Conservation (phyloP, 2,329 filamentous ascomycete genomes). For the Diaporthe aspalathi region DNA sequence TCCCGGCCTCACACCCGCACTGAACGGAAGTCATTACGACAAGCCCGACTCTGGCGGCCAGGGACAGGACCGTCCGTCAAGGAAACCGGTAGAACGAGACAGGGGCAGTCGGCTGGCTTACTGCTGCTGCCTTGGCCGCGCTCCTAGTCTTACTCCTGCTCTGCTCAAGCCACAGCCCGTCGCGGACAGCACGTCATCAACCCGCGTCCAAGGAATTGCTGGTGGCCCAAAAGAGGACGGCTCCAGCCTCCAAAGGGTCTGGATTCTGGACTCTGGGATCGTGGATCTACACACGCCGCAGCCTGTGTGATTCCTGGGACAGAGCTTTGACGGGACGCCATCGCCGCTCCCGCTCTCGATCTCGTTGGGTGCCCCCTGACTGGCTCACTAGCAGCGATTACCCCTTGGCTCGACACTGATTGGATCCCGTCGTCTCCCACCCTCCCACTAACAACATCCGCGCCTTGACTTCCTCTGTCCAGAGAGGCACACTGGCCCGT, state of each 20-base stretch:
- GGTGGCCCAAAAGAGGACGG: conserved; percentile 7
- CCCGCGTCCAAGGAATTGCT: conserved; percentile 3
- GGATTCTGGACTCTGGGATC: background rate
- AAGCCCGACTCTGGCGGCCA: no score
- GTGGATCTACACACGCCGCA: conserved; percentile 16
- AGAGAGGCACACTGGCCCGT: conserved; percentile 15
- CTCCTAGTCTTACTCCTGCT: conserved; percentile 9
- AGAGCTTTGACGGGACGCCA: conserved; percentile 35
- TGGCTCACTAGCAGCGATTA: conserved; percentile 14
- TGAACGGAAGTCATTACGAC: background rate
- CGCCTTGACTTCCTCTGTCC: conserved; percentile 26
- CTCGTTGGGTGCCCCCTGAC: conserved; percentile 32
- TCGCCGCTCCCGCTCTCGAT: conserved; percentile 22
- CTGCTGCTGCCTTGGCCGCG: background rate
- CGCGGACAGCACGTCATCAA: conserved; percentile 11
- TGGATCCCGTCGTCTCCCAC: conserved; percentile 36
- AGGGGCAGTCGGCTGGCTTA: conserved; percentile 28
- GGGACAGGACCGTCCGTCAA: conserved; percentile 12
- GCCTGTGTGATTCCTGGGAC: conserved; percentile 24
- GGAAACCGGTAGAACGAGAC: conserved; percentile 36
- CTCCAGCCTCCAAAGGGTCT: conserved; percentile 19
- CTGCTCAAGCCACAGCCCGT: background rate
- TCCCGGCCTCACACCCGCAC: background rate
- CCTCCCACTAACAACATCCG: conserved; percentile 32
- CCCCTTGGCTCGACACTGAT: conserved; percentile 38